Base-by-base conservation (phyloP, 345 rosid species). In the Arabis hirsuta region DNA sequence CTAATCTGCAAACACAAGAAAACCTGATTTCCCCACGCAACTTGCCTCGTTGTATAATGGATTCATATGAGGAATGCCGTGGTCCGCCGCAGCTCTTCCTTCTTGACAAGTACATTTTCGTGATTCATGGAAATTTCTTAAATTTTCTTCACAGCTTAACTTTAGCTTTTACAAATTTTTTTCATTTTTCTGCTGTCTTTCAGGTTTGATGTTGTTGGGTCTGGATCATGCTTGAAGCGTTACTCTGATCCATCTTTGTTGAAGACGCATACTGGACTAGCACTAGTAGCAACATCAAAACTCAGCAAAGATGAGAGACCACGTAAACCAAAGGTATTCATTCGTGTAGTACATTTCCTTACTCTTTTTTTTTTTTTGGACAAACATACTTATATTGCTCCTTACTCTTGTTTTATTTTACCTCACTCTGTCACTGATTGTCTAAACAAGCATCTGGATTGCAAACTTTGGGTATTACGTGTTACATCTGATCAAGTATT, bases 171-270 rank as follows among this genome's bases (percentile, higher is more conserved):
- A 42, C 41, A 29, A 5, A 8, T 47, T 10, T 60, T 16, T 16
- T 16, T 16, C 26, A 31, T 7, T 29, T 69, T 59, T 51, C 38
- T 22, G 9, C 10, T 50, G 32, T 47, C 48, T 65, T 42, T 64
- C 81, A 95, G 99, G 79, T 95, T 87, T 79, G 96, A 91, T 95
- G 86, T 84, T 81, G 91, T 89, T 12, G 97, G 97, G 7, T 90
- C 96, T 76, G 97, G 97, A 60, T 89, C 97, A 20, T 89, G 97
- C 75, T 81, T 95, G 77, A 95, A 87, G 80, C 96, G 97, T 47
- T 95, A 95, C 80, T 83, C 97, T 19, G 97, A 95, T 82, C 97
- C 99, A 60, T 89, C 91, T 68, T 74, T 87, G 65, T 84, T 89
- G 44, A 91, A 83, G 82, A 74, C 67, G 56, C 86, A 68, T 80